phyloP scores from a whole-genome alignment of 2,329 filamentous ascomycete genomes.

The Botrytis squamosa region DNA sequence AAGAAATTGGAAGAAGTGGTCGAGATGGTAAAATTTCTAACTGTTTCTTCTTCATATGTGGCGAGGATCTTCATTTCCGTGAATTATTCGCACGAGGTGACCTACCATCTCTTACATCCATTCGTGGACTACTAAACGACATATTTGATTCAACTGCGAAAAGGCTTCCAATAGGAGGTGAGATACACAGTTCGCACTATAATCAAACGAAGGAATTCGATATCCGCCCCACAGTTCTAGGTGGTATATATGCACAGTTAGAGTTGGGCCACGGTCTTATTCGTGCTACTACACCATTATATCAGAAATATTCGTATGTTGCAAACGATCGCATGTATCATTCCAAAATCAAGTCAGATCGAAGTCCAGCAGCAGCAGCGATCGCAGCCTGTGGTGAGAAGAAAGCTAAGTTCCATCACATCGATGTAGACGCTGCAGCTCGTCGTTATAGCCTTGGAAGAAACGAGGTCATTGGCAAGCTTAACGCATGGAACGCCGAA shows the following conservation, averaged over 20 bases:
- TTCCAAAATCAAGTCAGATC: slow-evolving; percentile 40
- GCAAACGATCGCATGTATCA: slow-evolving; percentile 39
- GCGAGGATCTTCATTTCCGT: slow-evolving; percentile 56
- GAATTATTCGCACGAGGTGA: slow-evolving; percentile 61
- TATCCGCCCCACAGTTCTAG: slow-evolving; percentile 50
- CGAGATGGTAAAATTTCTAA: slow-evolving; percentile 52
- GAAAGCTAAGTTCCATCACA: slow-evolving; percentile 44
- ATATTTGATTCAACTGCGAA: slow-evolving; percentile 46
- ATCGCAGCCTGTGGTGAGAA: slow-evolving; percentile 46
- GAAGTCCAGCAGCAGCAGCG: slow-evolving; percentile 45
- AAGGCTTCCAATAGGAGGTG: slow-evolving; percentile 42
- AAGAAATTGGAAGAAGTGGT: slow-evolving; percentile 57
- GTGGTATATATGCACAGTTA: slow-evolving; percentile 58
- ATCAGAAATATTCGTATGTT: slow-evolving; percentile 54
- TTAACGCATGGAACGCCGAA: slow-evolving; percentile 53
- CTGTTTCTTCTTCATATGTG: slow-evolving; percentile 58
- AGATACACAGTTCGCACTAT: slow-evolving; percentile 48
- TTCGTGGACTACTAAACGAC: slow-evolving; percentile 50
- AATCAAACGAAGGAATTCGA: slow-evolving; percentile 52
- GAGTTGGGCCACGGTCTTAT: slow-evolving; percentile 58
- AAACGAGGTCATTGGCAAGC: slow-evolving; percentile 50
- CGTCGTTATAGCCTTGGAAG: slow-evolving; percentile 42
- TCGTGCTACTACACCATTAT: slow-evolving; percentile 56
- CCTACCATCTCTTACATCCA: slow-evolving; percentile 52
- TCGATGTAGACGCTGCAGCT: slow-evolving; percentile 50